Base-by-base conservation (phyloP, 192 early-diverging fungal genomes). In the Entomortierella chlamydospora region DNA sequence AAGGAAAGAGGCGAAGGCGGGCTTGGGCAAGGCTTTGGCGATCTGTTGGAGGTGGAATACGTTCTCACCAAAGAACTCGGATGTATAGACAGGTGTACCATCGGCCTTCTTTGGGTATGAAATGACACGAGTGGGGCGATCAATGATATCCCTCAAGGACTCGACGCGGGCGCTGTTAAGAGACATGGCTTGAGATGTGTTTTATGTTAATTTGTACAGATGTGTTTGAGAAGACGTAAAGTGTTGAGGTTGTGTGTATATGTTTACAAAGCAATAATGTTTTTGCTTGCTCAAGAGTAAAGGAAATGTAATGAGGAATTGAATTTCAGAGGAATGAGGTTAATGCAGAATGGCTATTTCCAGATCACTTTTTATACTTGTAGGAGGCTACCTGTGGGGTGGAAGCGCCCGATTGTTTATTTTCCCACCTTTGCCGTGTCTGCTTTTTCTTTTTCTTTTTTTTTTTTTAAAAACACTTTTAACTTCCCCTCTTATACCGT, bases 1-100 rank as follows among this genome's bases (percentile, higher is more conserved):
- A 61, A 94, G 81, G 88, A 98, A 99, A 47, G 90, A 92, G 59
- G 91, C 90, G 83, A 92, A 98, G 60, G 98, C 91, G 29, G 97
- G 95, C 89, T 99, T 99, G 78, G 98, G 98, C 39, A 99, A 88
- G 39, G 90, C 87, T 71, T 89, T 89, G 79, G 93, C 88, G 85
- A 99, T 93, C 68, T 91, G 87, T 89, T 95, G 95, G 53, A 95
- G 87, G 52, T 93, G 92, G 83, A 99, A 99, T 53, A 99, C 98
- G 68, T 97, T 96, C 83, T 93, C 84, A 56, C 94, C 95, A 82
- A 90, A 99, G 73, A 98, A 89, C 82, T 97, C 96, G 9, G 96
- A 96, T 60, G 93, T 87, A 79, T 92, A 95, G 64, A 87, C 64
- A 37, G 88, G 88, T 66, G 86, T 90, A 69, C 94, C 92, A 67